phyloP scores from a whole-genome alignment of 768 basidiomycete genomes.

The Mrakia frigida region DNA sequence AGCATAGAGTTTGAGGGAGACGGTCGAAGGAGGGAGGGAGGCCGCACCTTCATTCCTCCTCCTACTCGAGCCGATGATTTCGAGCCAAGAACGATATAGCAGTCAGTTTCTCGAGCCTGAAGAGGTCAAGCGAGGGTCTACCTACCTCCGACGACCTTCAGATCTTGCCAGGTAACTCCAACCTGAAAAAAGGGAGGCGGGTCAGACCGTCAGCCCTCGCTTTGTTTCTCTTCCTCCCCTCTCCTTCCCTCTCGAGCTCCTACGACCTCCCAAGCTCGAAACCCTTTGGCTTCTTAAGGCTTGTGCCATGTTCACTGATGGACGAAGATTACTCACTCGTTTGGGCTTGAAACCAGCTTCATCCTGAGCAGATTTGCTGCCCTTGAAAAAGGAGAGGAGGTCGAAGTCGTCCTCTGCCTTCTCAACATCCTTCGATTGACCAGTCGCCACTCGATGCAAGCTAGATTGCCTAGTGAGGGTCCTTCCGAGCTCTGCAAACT shows the following conservation, averaged over 20 bases:
- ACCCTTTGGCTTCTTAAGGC: too few relatives aligned
- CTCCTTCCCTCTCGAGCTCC: too few relatives aligned
- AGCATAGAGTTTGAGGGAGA: too few relatives aligned
- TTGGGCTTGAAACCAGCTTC: conserved; percentile 46
- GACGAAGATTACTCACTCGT: conserved; percentile 16
- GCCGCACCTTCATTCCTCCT: conserved; percentile 43
- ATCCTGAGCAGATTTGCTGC: conserved; percentile 35
- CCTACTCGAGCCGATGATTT: conserved; percentile 12
- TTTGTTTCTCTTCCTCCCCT: neutral
- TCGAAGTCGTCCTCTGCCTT: conserved; percentile 44
- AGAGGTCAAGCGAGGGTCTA: neutral
- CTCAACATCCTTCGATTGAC: conserved; percentile 36
- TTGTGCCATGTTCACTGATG: too few relatives aligned
- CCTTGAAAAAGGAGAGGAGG: conserved; percentile 41
- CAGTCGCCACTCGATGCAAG: conserved; percentile 26
- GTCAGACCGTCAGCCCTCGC: neutral
- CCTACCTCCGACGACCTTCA: conserved; percentile 43
- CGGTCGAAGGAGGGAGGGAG: neutral
- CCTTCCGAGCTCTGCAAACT: conserved; percentile 34
- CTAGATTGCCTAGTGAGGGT: conserved; percentile 32
- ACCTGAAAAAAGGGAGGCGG: conserved; percentile 34
- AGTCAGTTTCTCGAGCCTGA: neutral
- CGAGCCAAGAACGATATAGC: too few relatives aligned
- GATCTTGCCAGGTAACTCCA: conserved; percentile 40
- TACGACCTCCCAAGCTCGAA: too few relatives aligned